Percentiles rank a stretch among this genome's conserved stretches.
Conservation (phyloP, 805 yeast species). For the Schwanniomyces yamadae region DNA sequence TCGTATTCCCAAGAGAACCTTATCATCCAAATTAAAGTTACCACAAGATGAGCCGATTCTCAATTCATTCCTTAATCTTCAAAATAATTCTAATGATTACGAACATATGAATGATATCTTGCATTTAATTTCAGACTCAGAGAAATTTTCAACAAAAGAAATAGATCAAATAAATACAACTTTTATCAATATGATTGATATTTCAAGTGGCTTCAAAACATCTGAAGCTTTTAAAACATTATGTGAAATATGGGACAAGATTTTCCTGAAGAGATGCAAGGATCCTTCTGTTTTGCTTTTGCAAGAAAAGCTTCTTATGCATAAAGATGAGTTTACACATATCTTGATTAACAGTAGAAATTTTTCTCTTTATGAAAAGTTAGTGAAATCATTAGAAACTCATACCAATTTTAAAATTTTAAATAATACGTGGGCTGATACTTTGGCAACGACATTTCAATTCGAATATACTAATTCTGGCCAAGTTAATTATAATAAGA, state of each 20-base stretch:
- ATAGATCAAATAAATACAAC: conserved; percentile 14
- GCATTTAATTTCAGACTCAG: conserved; percentile 9
- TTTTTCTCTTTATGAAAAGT: conserved; percentile 18
- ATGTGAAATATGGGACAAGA: conserved; percentile 24
- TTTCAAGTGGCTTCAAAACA: conserved; percentile 18
- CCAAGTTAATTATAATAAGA: conserved; percentile 10
- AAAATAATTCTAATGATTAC: not conserved
- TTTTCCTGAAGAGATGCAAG: conserved; percentile 11
- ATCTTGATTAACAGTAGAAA: conserved; percentile 26
- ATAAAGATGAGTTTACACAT: conserved; percentile 23
- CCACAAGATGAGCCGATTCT: not conserved
- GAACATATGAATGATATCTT: conserved; percentile 12
- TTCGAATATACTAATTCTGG: conserved; percentile 12
- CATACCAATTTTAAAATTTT: not conserved
- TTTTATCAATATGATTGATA: conserved; percentile 22
- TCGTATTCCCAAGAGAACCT: too few relatives aligned
- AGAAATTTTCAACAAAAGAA: conserved; percentile 8
- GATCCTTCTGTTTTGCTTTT: conserved; percentile 8
- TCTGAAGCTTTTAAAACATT: conserved; percentile 16
- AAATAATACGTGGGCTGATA: conserved; percentile 22
- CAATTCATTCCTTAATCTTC: not conserved
- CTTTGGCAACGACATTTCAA: conserved; percentile 22
- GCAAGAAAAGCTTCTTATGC: conserved; percentile 16
- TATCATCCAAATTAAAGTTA: too few relatives aligned
- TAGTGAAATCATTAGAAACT: conserved; percentile 17